phyloP scores from a whole-genome alignment of 495 filamentous ascomycete genomes.

The Neurospora hispaniola region DNA sequence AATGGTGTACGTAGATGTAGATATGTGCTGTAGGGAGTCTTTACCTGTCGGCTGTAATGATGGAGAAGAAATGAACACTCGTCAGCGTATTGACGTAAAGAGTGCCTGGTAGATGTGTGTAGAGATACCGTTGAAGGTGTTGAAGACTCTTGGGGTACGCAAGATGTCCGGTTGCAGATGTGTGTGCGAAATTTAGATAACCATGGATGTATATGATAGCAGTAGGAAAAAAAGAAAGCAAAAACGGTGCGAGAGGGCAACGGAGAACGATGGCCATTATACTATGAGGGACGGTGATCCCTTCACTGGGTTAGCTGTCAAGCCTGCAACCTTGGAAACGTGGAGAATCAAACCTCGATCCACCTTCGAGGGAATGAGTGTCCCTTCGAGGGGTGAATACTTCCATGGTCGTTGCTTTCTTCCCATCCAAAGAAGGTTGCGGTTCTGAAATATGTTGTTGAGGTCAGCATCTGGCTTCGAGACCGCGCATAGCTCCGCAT shows the following conservation, averaged over 20 bases:
- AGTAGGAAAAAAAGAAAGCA: neutral
- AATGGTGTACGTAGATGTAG: neutral
- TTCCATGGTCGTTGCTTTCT: neutral
- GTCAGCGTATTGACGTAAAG: neutral
- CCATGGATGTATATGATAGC: neutral
- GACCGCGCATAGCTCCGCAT: neutral
- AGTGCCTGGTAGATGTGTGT: neutral
- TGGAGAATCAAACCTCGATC: neutral
- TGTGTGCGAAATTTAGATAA: neutral
- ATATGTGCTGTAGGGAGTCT: neutral
- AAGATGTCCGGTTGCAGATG: neutral
- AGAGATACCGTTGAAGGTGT: neutral
- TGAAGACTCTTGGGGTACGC: neutral
- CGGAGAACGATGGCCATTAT: neutral
- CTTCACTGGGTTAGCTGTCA: neutral
- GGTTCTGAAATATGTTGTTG: neutral
- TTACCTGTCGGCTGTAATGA: fast-evolving
- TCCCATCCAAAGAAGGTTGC: neutral
- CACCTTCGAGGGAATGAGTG: neutral
- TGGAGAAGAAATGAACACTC: neutral
- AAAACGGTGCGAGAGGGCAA: neutral
- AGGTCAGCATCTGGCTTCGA: neutral
- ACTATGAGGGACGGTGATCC: neutral
- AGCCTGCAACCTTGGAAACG: neutral
- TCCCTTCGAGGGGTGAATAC: neutral